These are phyloP conservation scores for Dacryopinax spathularia DNA, from an alignment of 768 basidiomycete genomes.

Conservation along the genomic window DNA sequence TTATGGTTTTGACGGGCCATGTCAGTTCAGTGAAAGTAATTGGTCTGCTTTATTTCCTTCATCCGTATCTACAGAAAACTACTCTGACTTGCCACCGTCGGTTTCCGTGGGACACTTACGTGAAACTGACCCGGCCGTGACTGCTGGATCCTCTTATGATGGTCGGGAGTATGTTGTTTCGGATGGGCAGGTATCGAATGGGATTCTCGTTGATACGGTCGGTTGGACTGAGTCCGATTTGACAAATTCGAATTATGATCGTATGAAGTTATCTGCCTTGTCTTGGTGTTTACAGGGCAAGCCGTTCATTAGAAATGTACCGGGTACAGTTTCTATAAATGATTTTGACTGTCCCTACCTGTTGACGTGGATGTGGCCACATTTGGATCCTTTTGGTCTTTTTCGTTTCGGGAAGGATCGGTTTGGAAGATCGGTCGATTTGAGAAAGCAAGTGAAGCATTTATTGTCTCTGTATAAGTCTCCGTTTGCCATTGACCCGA, in stretches of 20 bases:
- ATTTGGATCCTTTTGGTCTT: conserved; percentile 31
- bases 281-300: background rate
- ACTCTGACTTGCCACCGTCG: background rate
- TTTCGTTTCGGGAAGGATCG: conserved; percentile 29
- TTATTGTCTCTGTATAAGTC: conserved; percentile 22
- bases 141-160: background rate
- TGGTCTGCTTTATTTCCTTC: background rate
- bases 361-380: conserved; percentile 32
- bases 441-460: conserved; percentile 27
- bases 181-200: too few species aligned
- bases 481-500: conserved; percentile 27
- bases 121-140: background rate
- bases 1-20: background rate
- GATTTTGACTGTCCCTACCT: conserved; percentile 27
- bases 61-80: background rate
- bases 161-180: background rate
- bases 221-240: background rate
- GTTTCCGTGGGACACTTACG: background rate
- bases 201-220: background rate
- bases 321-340: conserved; percentile 23
- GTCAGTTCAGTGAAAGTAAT: background rate
- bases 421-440: conserved; percentile 13
- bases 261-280: background rate
- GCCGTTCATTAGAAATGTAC: conserved; percentile 21
- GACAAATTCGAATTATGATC: background rate